Evolutionary conservation across 2,329 filamentous ascomycete genomes (phyloP).

Genomic region (Stemphylium beticola): DNA sequence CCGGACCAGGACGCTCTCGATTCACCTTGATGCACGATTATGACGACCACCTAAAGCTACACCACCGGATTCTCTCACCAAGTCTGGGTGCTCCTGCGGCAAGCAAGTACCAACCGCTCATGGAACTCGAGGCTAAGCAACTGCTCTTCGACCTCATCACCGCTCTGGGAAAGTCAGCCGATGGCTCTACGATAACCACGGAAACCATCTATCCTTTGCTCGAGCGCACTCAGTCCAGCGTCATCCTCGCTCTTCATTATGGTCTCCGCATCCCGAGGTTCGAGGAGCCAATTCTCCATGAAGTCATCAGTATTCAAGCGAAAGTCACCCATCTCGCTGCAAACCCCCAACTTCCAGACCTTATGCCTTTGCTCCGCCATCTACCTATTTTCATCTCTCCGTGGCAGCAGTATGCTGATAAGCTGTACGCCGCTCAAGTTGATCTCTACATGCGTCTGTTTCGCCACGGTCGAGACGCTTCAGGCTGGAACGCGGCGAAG

Average conservation of each 20-base stretch:
- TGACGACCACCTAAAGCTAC: slow-evolving; percentile 16
- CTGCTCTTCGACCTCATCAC: slow-evolving; percentile 14
- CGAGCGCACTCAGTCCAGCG: slow-evolving; percentile 17
- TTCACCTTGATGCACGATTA: slow-evolving; percentile 20
- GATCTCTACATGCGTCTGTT: slow-evolving; percentile 16
- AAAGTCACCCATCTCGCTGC: slow-evolving; percentile 14
- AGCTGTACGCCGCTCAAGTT: slow-evolving; percentile 12
- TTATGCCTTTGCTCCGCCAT: slow-evolving; percentile 11
- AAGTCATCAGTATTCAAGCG: slow-evolving; percentile 10
- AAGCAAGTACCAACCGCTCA: slow-evolving; percentile 9
- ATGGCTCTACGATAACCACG: slow-evolving; percentile 7
- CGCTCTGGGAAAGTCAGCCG: neutral
- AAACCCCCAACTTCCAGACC: slow-evolving; percentile 16
- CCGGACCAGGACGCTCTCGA: slow-evolving; percentile 10
- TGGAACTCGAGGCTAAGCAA: slow-evolving; percentile 16
- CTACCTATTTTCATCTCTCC: slow-evolving; percentile 9
- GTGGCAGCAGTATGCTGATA: slow-evolving; percentile 13
- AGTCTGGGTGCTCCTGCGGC: slow-evolving; percentile 15
- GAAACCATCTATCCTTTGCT: slow-evolving; percentile 12
- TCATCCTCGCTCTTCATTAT: slow-evolving; percentile 17
- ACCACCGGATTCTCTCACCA: slow-evolving; percentile 15
- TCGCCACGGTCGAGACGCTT: slow-evolving; percentile 4
- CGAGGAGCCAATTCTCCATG: slow-evolving; percentile 11
- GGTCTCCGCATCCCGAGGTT: slow-evolving; percentile 12
- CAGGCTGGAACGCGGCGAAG: slow-evolving; percentile 16